Percentiles rank a stretch among this genome's conserved stretches.
These are phyloP conservation scores for Fusarium abutilonis DNA, from an alignment of 2,329 filamentous ascomycete species.

Conservation along the genomic window DNA sequence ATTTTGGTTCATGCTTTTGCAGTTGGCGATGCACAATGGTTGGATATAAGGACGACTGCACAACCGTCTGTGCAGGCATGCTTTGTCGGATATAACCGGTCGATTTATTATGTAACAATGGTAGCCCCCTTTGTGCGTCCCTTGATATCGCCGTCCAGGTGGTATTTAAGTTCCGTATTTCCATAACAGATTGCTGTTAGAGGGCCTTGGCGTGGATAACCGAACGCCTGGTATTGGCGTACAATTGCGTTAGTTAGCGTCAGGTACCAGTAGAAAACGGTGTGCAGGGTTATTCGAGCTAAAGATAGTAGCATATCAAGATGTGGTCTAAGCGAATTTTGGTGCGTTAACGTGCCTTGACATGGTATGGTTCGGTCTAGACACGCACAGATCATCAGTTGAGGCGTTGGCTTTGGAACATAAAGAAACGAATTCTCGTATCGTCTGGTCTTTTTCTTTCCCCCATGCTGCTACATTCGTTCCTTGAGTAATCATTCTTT, in stretches of 20 bases:
- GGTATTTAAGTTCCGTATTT: background rate
- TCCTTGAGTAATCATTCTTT: background rate
- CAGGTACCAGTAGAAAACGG: conserved; percentile 1
- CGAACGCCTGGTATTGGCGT: background rate
- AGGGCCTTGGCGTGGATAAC: background rate
- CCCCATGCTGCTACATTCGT: background rate
- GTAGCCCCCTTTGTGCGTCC: background rate
- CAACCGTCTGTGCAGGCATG: too few species aligned
- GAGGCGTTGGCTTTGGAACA: background rate
- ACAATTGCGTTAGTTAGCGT: background rate
- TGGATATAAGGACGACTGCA: too few species aligned
- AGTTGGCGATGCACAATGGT: too few species aligned
- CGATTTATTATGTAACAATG: too few species aligned
- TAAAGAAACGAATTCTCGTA: background rate
- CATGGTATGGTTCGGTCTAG: too few species aligned
- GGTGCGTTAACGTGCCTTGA: too few species aligned
- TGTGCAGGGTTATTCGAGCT: background rate
- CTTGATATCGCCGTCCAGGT: background rate
- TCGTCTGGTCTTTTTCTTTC: background rate
- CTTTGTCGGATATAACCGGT: background rate
- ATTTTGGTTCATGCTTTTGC: too few species aligned
- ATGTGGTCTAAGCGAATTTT: background rate
- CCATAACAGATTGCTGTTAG: too few species aligned
- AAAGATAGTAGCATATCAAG: background rate
- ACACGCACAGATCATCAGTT: background rate